Evolutionary conservation across 108 stramenopile genomes (phyloP).

Genomic region (Seminavis robusta): DNA sequence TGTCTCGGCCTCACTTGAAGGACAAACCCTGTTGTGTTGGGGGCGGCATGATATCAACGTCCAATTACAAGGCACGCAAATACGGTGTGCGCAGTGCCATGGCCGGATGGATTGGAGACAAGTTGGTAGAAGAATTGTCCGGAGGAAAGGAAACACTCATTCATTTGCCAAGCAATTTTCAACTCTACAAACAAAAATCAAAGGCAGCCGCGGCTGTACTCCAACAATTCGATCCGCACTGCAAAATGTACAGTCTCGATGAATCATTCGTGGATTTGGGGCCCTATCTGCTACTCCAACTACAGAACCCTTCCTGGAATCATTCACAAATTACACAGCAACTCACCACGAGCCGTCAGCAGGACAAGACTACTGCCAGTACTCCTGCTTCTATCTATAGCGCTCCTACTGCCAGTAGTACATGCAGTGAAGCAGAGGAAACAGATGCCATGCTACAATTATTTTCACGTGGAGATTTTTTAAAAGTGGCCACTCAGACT

Average conservation of each 20-base stretch:
- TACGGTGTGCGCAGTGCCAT: slow-evolving; percentile 97
- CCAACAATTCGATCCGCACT: slow-evolving; percentile 85
- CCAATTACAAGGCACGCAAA: slow-evolving; percentile 89
- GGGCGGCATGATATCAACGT: slow-evolving; percentile 85
- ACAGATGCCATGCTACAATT: too few relatives aligned
- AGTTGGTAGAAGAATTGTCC: slow-evolving; percentile 72
- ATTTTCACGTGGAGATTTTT: too few relatives aligned
- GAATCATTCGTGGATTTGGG: slow-evolving; percentile 95
- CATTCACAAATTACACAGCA: slow-evolving; percentile 53
- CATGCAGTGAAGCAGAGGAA: too few relatives aligned
- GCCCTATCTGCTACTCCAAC: slow-evolving; percentile 47
- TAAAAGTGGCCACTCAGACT: slow-evolving; percentile 29
- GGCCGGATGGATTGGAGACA: slow-evolving; percentile 94
- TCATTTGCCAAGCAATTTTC: slow-evolving; percentile 77
- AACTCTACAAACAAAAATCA: slow-evolving; percentile 77
- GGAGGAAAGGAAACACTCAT: slow-evolving; percentile 53
- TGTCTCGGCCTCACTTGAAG: slow-evolving; percentile 74
- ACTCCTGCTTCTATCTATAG: too few relatives aligned
- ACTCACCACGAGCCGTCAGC: too few relatives aligned
- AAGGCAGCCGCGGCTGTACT: slow-evolving; percentile 60
- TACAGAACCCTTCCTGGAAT: slow-evolving; percentile 15
- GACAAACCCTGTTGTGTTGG: slow-evolving; percentile 91
- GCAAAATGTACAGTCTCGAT: slow-evolving; percentile 80
- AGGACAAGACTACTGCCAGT: too few relatives aligned
- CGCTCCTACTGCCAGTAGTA: too few relatives aligned